Percentiles rank a stretch among this genome's conserved stretches.
Evolutionary conservation across 2,329 filamentous ascomycete species (phyloP).

Genomic region (Dendryphion nanum): DNA sequence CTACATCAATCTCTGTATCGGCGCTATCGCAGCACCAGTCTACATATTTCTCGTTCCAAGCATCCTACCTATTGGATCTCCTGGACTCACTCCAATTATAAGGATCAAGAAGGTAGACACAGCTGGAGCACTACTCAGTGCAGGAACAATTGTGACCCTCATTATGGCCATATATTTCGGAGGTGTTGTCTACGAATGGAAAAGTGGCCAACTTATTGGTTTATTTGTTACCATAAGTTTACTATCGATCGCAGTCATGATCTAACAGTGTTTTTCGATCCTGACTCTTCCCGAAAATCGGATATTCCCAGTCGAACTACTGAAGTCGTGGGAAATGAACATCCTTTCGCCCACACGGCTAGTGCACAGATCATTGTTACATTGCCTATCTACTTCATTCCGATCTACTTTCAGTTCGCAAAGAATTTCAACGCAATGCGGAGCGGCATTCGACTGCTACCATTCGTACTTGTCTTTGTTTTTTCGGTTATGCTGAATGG

Average conservation of each 20-base stretch:
- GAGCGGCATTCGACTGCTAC: constrained; percentile 22
- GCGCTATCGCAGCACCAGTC: constrained; percentile 43
- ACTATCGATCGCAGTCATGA: constrained; percentile 40
- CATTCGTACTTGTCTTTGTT: constrained; percentile 19
- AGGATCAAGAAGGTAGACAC: constrained; percentile 7
- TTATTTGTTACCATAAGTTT: constrained; percentile 48
- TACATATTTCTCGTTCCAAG: constrained; percentile 13
- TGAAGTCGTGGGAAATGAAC: constrained; percentile 17
- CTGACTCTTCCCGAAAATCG: constrained; percentile 45
- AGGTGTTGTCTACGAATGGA: constrained; percentile 50
- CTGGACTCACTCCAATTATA: neutral
- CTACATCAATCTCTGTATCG: constrained; percentile 37
- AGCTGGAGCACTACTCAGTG: constrained; percentile 45
- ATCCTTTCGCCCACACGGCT: constrained; percentile 16
- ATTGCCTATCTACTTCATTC: constrained; percentile 6
- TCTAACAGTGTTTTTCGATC: constrained; percentile 47
- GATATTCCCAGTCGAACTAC: constrained; percentile 51
- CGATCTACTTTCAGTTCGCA: constrained; percentile 13
- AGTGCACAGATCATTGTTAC: neutral
- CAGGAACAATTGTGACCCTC: constrained; percentile 40
- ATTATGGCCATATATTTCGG: constrained; percentile 54
- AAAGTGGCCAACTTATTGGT: constrained; percentile 43
- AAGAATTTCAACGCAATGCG: constrained; percentile 13
- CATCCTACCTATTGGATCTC: constrained; percentile 6
- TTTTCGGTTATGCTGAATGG: constrained; percentile 16